These are phyloP conservation scores for Calophaca sinica DNA, from an alignment of 306 rosid species.

Conservation along the genomic window DNA sequence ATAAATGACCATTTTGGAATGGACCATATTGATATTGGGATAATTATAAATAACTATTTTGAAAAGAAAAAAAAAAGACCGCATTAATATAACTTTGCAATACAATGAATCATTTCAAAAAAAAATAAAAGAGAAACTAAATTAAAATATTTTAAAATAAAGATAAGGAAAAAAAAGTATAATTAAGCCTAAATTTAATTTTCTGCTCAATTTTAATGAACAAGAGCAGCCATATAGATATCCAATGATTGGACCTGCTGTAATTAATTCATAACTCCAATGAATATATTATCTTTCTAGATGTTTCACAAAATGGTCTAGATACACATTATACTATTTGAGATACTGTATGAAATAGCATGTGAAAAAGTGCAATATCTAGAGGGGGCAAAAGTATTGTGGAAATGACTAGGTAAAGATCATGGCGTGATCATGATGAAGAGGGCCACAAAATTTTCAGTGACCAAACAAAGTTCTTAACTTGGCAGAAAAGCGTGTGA, in stretches of 20 bases:
- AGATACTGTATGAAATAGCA: slow-evolving; percentile 24
- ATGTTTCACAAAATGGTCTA: slow-evolving; percentile 39
- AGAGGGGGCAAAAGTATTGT: not conserved
- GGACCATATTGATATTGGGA: too few relatives aligned
- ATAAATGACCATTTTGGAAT: too few relatives aligned
- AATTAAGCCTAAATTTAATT: not conserved
- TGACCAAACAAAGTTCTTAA: slow-evolving; percentile 41
- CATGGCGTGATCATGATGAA: slow-evolving; percentile 15
- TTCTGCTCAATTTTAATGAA: slow-evolving; percentile 1
- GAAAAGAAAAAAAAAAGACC: too few relatives aligned
- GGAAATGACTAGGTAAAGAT: slow-evolving; percentile 24
- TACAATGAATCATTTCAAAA: too few relatives aligned
- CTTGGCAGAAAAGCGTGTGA: slow-evolving; percentile 29
- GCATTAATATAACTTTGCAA: too few relatives aligned
- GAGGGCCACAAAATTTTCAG: slow-evolving; percentile 37
- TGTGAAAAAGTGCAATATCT: slow-evolving; percentile 34
- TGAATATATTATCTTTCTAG: slow-evolving; percentile 16
- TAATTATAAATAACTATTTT: too few relatives aligned
- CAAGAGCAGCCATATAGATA: not conserved
- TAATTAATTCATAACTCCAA: slow-evolving; percentile 22
- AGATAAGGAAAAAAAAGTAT: too few relatives aligned
- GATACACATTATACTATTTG: slow-evolving; percentile 4
- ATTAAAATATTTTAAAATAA: too few relatives aligned
- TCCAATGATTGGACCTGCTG: slow-evolving; percentile 30
- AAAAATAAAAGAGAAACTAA: too few relatives aligned